A percentile compares a stretch with the other conserved stretches of the same genome.
These are phyloP conservation scores for Pestalotiopsis sp. DNA, from an alignment of 2,329 filamentous ascomycete species.

Conservation along the genomic window DNA sequence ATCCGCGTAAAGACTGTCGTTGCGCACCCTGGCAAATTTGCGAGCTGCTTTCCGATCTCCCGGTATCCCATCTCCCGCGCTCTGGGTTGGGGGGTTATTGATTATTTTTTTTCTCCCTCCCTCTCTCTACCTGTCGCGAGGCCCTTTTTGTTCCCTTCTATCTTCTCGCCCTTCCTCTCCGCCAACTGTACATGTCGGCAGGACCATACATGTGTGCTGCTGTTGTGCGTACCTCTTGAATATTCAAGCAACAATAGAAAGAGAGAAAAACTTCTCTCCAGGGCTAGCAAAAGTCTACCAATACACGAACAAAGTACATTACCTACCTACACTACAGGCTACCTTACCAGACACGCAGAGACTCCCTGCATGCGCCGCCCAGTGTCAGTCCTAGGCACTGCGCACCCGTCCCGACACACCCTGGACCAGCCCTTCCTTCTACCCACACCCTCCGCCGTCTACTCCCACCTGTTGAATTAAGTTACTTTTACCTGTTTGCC, in stretches of 20 bases:
- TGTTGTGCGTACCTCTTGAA: background rate
- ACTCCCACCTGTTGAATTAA: background rate
- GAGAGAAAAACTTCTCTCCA: background rate
- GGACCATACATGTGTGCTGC: background rate
- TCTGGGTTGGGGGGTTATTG: background rate
- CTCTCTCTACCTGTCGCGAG: background rate
- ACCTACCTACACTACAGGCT: background rate
- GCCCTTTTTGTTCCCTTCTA: background rate
- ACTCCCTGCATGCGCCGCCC: background rate
- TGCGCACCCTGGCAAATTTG: conserved; percentile 10
- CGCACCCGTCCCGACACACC: background rate
- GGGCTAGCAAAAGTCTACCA: background rate
- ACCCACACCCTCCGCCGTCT: conserved; percentile 4
- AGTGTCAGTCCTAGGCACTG: background rate
- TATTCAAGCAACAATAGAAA: background rate
- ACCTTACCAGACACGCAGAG: background rate
- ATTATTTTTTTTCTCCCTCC: background rate
- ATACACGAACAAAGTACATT: background rate
- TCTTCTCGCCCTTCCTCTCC: background rate
- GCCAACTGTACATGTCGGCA: background rate
- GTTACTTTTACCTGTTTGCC: background rate
- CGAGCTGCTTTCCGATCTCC: conserved; percentile 31
- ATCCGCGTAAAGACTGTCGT: conserved; percentile 1
- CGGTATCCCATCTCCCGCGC: conserved; percentile 26
- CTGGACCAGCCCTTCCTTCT: background rate